Evolutionary conservation across 1,284 basidiomycete species (phyloP), one percentile per base, ranked within the genome.

Genomic region (Cutaneotrichosporon cutaneum): DNA sequence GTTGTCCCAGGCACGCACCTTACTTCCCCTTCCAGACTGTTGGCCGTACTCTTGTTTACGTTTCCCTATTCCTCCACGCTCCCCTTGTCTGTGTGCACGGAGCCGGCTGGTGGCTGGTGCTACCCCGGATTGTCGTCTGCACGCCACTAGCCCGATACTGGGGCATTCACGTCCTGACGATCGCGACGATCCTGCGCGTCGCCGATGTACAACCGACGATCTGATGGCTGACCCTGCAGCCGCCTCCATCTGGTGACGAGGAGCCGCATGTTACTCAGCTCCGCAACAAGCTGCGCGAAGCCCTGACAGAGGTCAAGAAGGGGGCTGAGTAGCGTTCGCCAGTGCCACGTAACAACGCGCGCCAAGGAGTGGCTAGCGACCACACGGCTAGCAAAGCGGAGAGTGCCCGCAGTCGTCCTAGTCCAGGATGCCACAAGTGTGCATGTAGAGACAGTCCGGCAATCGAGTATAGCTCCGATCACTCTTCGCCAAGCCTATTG

Each of bases 221-320:
- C 35, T 30, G 21, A 8, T 54, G 35, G 22, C 52, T 51, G 27
- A 51, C 48, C 26, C 48, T 51, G 2, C 59, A 78, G 77, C 77
- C 77, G 0, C 70, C 73, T 3, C 77, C 77, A 0, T 67, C 68
- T 24, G 68, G 64, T 42, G 74, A 77, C 26, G 77, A 78, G 52
- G 69, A 71, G 7, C 50, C 60, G 5, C 32, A 71, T n/a, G 68
- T 77, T 14, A 74, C 64, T 26, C 77, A 78, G 60, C 64, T 78
- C 10, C 67, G 76, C 16, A 60, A 70, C 24, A 70, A 62, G 21
- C 70, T 77, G 11, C 62, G 69, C 44, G 64, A 58, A 3, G 66
- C 72, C 7, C 61, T 79, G 27, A 68, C 70, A 45, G 73, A 71
- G 55, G 73, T 79, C 8, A 64, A 70, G 10, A 72, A 76, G 59